Conservation (phyloP, 352 stramenopile genomes). For the Globisporangium nodosum region DNA sequence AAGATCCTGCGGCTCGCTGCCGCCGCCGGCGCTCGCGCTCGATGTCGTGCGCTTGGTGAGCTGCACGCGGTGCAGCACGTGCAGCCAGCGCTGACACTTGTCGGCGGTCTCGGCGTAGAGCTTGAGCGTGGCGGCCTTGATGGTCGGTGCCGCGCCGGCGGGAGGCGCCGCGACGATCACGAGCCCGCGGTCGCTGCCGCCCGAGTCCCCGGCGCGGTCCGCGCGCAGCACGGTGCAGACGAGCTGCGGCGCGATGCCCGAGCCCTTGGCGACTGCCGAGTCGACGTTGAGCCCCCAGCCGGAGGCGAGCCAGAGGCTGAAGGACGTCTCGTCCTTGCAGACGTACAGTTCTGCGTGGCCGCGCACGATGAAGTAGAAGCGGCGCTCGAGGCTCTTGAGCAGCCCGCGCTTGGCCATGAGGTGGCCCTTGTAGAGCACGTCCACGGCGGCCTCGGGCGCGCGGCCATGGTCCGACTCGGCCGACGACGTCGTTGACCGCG, state of each 20-base stretch:
- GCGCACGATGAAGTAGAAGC: slow-evolving; percentile 55
- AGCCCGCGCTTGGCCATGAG: slow-evolving; percentile 34
- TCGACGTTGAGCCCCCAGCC: slow-evolving; percentile 30
- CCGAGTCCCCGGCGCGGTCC: slow-evolving; percentile 20
- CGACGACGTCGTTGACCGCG: slow-evolving; percentile 3
- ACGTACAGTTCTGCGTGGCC: slow-evolving; percentile 38
- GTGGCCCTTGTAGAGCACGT: slow-evolving; percentile 39
- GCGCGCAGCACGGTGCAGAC: slow-evolving; percentile 54
- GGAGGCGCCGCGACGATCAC: slow-evolving; percentile 22
- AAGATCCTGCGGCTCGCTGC: slow-evolving; percentile 14
- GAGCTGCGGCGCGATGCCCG: slow-evolving; percentile 25
- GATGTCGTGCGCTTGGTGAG: slow-evolving; percentile 20
- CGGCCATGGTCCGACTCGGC: background rate
- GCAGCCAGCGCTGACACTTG: slow-evolving; percentile 42
- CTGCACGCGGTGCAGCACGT: slow-evolving; percentile 56
- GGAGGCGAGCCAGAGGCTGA: slow-evolving; percentile 51
- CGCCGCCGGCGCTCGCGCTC: background rate
- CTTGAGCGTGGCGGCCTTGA: slow-evolving; percentile 41
- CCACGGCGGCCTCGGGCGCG: slow-evolving; percentile 8
- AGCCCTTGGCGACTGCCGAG: slow-evolving; percentile 18
- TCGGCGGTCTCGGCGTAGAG: slow-evolving; percentile 36
- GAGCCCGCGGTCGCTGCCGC: slow-evolving; percentile 32
- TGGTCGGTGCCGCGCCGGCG: slow-evolving; percentile 18
- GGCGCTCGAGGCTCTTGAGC: slow-evolving; percentile 58
- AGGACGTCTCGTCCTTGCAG: slow-evolving; percentile 61